These are phyloP conservation scores for Fomitopsis schrenkii DNA, from an alignment of 1,284 basidiomycete species.

Conservation along the genomic window DNA sequence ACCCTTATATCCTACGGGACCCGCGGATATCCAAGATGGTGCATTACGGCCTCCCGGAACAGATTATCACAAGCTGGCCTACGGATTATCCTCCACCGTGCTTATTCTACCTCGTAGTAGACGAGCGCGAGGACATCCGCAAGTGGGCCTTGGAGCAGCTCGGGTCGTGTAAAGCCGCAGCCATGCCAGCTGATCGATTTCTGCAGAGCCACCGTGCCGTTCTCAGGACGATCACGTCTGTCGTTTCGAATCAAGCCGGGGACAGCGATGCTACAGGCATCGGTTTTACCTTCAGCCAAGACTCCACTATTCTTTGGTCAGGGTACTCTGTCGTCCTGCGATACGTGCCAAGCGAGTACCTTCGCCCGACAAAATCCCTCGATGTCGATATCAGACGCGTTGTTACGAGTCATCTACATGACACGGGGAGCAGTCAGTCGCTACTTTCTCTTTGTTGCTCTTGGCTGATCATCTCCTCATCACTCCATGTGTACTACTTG, in stretches of 20 bases:
- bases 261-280: not conserved
- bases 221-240: slow-evolving; percentile 34
- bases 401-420: slow-evolving; percentile 59
- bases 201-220: slow-evolving; percentile 39
- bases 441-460: slow-evolving; percentile 12
- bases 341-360: slow-evolving; percentile 44
- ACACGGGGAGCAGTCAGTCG: slow-evolving; percentile 51
- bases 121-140: slow-evolving; percentile 44
- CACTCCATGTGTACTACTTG: not conserved
- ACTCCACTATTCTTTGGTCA: slow-evolving; percentile 49
- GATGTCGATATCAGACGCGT: slow-evolving; percentile 45
- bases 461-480: not conserved
- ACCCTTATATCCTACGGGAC: slow-evolving; percentile 57
- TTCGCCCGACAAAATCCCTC: slow-evolving; percentile 33
- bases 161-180: slow-evolving; percentile 33
- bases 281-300: slow-evolving; percentile 27
- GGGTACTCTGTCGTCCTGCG: slow-evolving; percentile 47
- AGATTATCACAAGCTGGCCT: slow-evolving; percentile 48
- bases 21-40: slow-evolving; percentile 43
- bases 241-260: slow-evolving; percentile 11
- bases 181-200: slow-evolving; percentile 47
- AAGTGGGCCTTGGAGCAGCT: slow-evolving; percentile 55
- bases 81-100: slow-evolving; percentile 52
- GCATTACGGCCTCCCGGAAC: slow-evolving; percentile 34
- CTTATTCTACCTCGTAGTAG: slow-evolving; percentile 55